A percentile compares a stretch with the other conserved stretches of the same genome.
Conservation (phyloP, 2,329 filamentous ascomycete species). For the Fusarium caatingaense region DNA sequence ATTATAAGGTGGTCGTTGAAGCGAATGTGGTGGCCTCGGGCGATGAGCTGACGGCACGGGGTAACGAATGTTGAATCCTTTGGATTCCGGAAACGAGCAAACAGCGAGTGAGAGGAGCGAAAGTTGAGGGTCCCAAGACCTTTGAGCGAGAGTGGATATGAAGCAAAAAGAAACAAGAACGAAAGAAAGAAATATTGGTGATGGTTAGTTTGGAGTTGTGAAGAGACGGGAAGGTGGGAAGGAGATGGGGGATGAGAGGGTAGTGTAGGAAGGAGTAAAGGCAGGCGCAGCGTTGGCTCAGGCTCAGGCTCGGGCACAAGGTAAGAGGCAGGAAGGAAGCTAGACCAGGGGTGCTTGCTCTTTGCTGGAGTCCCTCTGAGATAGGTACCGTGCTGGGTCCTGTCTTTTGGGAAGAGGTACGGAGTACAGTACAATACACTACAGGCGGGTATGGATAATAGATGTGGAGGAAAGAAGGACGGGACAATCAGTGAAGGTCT, state of each 20-base stretch:
- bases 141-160: constrained; percentile 34
- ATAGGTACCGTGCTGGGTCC: constrained; percentile 27
- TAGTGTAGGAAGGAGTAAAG: constrained; percentile 34
- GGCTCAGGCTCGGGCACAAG: constrained; percentile 1
- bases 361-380: constrained; percentile 21
- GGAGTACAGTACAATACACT: not conserved
- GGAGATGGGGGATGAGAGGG: constrained; percentile 35
- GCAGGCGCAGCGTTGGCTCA: constrained; percentile 22
- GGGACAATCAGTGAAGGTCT: constrained; percentile 15
- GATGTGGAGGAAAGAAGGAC: constrained; percentile 11
- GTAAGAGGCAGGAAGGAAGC: constrained; percentile 22
- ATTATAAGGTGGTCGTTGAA: constrained; percentile 21
- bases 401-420: not conserved
- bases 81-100: constrained; percentile 20
- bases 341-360: constrained; percentile 30
- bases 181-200: constrained; percentile 23
- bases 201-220: constrained; percentile 34
- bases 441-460: not conserved
- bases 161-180: constrained; percentile 32
- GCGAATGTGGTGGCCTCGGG: constrained; percentile 35
- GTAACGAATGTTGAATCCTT: constrained; percentile 25
- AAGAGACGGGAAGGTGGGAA: constrained; percentile 32
- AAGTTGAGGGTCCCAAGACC: constrained; percentile 34
- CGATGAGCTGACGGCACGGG: constrained; percentile 30
- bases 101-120: constrained; percentile 40